phyloP scores from a whole-genome alignment of 1,139 yeast species.

The Debaryomyces sp. region DNA sequence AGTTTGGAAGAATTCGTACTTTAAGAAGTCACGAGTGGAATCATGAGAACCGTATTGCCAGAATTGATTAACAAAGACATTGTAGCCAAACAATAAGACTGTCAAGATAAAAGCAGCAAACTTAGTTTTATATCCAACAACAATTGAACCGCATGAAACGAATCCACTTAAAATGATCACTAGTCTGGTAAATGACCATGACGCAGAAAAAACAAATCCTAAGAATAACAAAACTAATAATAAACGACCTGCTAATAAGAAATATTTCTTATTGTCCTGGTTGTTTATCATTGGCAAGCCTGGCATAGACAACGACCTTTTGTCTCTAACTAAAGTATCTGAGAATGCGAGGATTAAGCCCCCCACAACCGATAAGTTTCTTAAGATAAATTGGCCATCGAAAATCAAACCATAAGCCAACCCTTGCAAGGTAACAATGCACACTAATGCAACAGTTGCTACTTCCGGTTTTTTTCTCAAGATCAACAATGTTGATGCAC shows the following conservation, averaged over 20 bases:
- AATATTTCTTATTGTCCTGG: slow-evolving; percentile 82
- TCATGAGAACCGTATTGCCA: slow-evolving; percentile 77
- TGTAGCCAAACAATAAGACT: slow-evolving; percentile 71
- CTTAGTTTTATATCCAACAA: slow-evolving; percentile 91
- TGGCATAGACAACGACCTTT: slow-evolving; percentile 73
- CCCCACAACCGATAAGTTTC: slow-evolving; percentile 91
- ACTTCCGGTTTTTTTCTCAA: slow-evolving; percentile 68
- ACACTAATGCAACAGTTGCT: slow-evolving; percentile 71
- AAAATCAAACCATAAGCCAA: slow-evolving; percentile 84
- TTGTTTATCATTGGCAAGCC: slow-evolving; percentile 88
- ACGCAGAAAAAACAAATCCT: slow-evolving; percentile 80
- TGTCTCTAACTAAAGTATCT: slow-evolving; percentile 84
- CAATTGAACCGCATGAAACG: slow-evolving; percentile 74
- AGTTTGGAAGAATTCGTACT: slow-evolving; percentile 94
- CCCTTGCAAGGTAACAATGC: slow-evolving; percentile 84
- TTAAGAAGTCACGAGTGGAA: slow-evolving; percentile 84
- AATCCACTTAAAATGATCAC: slow-evolving; percentile 73
- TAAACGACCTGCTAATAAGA: slow-evolving; percentile 86
- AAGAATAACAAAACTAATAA: slow-evolving; percentile 82
- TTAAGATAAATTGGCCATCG: slow-evolving; percentile 78
- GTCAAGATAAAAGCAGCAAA: slow-evolving; percentile 84
- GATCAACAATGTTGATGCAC: slow-evolving; percentile 74
- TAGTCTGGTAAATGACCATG: slow-evolving; percentile 70
- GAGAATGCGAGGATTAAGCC: slow-evolving; percentile 88
- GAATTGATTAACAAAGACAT: slow-evolving; percentile 81